Conservation (phyloP, 805 yeast species). For the Metschnikowia lunata region DNA sequence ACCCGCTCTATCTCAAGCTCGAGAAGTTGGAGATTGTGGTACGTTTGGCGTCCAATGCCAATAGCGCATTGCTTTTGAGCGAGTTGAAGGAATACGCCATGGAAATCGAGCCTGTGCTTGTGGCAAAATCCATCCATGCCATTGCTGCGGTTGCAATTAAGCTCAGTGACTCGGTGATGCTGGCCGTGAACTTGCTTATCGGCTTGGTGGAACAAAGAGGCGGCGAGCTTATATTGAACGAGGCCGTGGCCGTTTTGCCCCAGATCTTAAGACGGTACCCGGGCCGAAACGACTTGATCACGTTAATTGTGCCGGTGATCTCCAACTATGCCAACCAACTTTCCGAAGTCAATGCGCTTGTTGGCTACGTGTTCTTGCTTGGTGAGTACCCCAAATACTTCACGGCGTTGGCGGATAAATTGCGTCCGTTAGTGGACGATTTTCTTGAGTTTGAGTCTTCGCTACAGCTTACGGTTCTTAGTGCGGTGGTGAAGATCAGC, state of each 20-base stretch:
- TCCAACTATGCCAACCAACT: conserved; percentile 45
- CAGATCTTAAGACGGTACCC: conserved; percentile 67
- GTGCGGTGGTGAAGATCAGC: conserved; percentile 58
- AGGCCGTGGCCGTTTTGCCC: conserved; percentile 57
- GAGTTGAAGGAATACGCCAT: conserved; percentile 77
- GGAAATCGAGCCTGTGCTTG: conserved; percentile 83
- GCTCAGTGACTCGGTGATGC: conserved; percentile 47
- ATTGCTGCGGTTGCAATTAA: conserved; percentile 72
- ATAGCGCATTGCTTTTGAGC: conserved; percentile 54
- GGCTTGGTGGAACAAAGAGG: conserved; percentile 57
- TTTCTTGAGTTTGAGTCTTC: conserved; percentile 57
- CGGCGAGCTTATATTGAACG: conserved; percentile 57
- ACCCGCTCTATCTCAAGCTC: conserved; percentile 72
- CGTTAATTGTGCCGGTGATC: conserved; percentile 53
- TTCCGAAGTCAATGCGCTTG: conserved; percentile 47
- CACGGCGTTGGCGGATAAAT: conserved; percentile 45
- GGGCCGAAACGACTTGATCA: conserved; percentile 42
- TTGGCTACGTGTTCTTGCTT: conserved; percentile 63
- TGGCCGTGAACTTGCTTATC: conserved; percentile 57
- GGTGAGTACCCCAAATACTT: conserved; percentile 68
- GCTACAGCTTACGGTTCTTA: conserved; percentile 56
- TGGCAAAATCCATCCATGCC: conserved; percentile 58
- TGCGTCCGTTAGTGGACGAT: conserved; percentile 44
- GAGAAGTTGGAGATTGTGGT: conserved; percentile 75
- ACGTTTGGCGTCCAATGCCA: conserved; percentile 59